Base-by-base conservation (phyloP, 2,329 filamentous ascomycete genomes). In the Graphilbum sp. region DNA sequence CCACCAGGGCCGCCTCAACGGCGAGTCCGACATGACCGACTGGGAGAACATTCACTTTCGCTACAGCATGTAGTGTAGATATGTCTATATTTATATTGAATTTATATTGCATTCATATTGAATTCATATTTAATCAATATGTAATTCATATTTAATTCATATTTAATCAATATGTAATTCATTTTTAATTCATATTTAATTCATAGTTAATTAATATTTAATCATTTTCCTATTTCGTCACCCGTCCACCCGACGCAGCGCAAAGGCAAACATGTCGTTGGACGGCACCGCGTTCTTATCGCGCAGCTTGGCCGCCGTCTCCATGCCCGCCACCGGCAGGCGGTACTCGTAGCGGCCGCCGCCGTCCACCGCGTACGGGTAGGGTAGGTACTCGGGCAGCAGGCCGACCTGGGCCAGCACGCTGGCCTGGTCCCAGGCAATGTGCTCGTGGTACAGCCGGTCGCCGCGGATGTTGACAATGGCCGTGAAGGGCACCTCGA, bases 391-490 rank as follows among this genome's bases (percentile, higher is more conserved):
- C 40, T 80, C 66, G 0, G 75, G 75, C 36, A 83, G 50, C 17
- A 80, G 50, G 0, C 72, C 76, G 2, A 78, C 52, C 50, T 82
- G 77, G 7, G 61, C 54, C 10, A 83, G 55, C 2, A 71, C 66
- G 0, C 71, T 76, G 0, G 62, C 70, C 50, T 81, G 75, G 42
- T 83, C 77, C 76, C 77, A 83, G 13, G 66, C 59, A 32, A 83
- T 81, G 46, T 82, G 77, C 51, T 83, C 78, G 45, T 81, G 75
- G 45, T 72, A 79, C 1, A 83, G 55, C 1, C 75, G 60, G 49
- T 81, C 75, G 3, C 78, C 78, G 2, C 78, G 67, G 38, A 82
- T 66, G 40, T 77, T 78, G 5, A 82, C 75, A 0, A 82, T 62
- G 3, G 68, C 63, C 0, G 69, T 78, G 43, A 81, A 70, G 0